Conservation (phyloP, 2,329 filamentous ascomycete species). For the Xylogone sp. region DNA sequence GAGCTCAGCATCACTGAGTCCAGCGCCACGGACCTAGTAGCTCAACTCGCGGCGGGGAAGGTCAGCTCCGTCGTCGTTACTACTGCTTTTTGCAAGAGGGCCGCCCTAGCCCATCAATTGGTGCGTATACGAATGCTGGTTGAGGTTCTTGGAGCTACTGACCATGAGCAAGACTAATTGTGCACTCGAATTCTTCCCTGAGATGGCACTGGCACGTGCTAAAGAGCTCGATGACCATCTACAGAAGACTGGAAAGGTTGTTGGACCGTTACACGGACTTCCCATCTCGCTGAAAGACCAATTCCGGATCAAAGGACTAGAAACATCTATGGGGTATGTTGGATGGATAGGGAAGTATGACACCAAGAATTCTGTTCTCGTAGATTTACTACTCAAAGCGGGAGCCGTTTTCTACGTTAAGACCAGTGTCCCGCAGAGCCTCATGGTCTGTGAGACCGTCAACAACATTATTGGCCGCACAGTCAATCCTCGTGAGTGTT, state of each 20-base stretch:
- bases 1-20: conserved; percentile 46
- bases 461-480: conserved; percentile 39
- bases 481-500: conserved; percentile 30
- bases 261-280: conserved; percentile 48
- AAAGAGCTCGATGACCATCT: conserved; percentile 38
- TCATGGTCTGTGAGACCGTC: conserved; percentile 30
- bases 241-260: conserved; percentile 30
- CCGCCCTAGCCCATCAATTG: conserved; percentile 43
- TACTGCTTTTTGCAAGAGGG: conserved; percentile 39
- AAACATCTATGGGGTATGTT: conserved; percentile 38
- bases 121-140: conserved; percentile 29
- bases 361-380: conserved; percentile 21
- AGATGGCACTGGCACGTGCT: conserved; percentile 37
- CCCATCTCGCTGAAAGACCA: conserved; percentile 57
- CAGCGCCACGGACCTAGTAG: conserved; percentile 37
- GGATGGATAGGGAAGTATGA: conserved; percentile 24
- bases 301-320: conserved; percentile 54
- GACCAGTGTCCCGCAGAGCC: conserved; percentile 23
- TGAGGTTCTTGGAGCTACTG: background rate
- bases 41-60: conserved; percentile 31
- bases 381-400: conserved; percentile 29
- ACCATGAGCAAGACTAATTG: conserved; percentile 24
- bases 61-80: conserved; percentile 36
- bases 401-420: conserved; percentile 32
- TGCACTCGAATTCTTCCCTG: conserved; percentile 42